Base-by-base conservation (phyloP, 2,329 filamentous ascomycete genomes). In the Lachnellula subtilissima region DNA sequence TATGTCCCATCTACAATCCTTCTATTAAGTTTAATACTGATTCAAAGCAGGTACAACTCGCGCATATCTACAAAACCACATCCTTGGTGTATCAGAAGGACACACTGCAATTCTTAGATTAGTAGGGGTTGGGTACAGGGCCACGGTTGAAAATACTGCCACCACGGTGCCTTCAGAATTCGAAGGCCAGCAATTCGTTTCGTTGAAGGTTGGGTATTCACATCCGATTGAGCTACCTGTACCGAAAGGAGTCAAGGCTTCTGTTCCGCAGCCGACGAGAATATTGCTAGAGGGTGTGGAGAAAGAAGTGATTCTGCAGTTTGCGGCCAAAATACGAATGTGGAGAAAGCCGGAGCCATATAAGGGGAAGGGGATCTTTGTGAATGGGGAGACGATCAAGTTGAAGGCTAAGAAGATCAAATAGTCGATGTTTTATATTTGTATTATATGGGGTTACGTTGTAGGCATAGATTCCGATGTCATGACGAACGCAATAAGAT, bases 311-410 rank as follows among this genome's bases (percentile, higher is more conserved):
- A 85, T 99, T 61, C 94, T 91, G 81, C 86, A 88, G 56, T 97
- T 97, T 73, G 94, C 94, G 17, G 94, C 94, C 0, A 79, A 86
- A 65, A 95, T 99, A 64, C 81, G 91, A 66, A 82, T 79, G 74
- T 97, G 93, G 93, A 86, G 94, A 70, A 83, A 82, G 62, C 94
- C 94, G 32, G 94, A 99, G 76, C 94, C 94, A 63, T 99, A 99
- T 76, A 99, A 99, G 84, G 94, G 94, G 64, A 97, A 99, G 84
- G 94, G 94, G 67, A 96, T 99, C 66, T 99, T 97, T 72, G 87
- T 99, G 67, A 95, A 97, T 70, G 91, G 92, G 61, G 91, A 99
- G 81, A 97, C 91, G 32, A 97, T 99, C 76, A 96, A 88, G 81
- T 74, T 99, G 74, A 99, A 99, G 86, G 88, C 90, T 69, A 99